Base-by-base conservation (phyloP, 176 grass and related monocot genomes). In the Oryza glumipatula region DNA sequence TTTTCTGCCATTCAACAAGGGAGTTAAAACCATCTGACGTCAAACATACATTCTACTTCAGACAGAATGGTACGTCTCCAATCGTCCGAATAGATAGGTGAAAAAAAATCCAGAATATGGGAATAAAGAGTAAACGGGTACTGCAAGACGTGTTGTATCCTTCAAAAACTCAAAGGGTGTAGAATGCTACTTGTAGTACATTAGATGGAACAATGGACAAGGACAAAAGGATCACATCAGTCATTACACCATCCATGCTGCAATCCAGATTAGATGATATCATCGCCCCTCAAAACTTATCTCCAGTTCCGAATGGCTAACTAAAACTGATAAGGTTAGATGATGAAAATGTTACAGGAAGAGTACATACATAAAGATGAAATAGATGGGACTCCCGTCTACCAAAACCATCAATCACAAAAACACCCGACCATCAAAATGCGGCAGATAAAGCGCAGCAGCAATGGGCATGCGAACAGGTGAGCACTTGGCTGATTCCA, bases 351-450 rank as follows among this genome's bases (percentile, higher is more conserved):
- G 63, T 67, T 83, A 85, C 70, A 70, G 48, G 21, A 69, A 70
- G n/a, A 63, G 61, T 79, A 82, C 83, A 90, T 83, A 86, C 84
- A 87, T 79, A n/a, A 61, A 7, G 41, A 65, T 39, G 12, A 49
- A 2, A 36, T 17, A 73, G 22, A 74, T 10, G 23, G 48, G n/a
- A 49, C 71, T 12, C 26, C 26, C 26, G 64, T 61, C 35, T 44
- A 38, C 19, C 2, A 58, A 21, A 9, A 63, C 17, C 36, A 71
- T 68, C 43, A 36, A 14, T 65, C 51, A 41, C 76, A 64, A 26
- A 67, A 80, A 61, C 38, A 84, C 38, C 21, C 23, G 7, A 0
- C 15, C 51, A 89, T 80, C 70, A 61, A 26, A 80, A 89, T 38
- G 7, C 22, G 0, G 17, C 70, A 35, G 61, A 61, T 77, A 65